These are phyloP conservation scores for Geotrichum reessii DNA, from an alignment of 1,139 yeast species.

Conservation along the genomic window DNA sequence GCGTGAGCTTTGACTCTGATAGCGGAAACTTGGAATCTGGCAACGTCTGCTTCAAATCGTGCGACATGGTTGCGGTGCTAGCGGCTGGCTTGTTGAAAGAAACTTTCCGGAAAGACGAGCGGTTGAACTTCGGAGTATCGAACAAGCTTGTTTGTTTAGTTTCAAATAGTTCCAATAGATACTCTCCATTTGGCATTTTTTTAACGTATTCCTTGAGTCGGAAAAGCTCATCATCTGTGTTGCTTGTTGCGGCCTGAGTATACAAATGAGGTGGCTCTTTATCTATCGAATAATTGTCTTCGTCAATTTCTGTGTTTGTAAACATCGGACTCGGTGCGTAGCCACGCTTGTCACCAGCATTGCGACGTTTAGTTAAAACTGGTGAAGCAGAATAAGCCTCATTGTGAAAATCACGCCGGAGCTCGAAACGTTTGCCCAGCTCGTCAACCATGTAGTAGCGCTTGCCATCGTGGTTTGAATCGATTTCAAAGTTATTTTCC, in stretches of 20 bases:
- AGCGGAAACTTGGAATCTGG: neutral
- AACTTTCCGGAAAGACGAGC: neutral
- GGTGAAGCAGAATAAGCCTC: neutral
- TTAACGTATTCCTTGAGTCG: slow-evolving; percentile 9
- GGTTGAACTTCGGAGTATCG: neutral
- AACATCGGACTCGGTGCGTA: neutral
- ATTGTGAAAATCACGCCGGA: neutral
- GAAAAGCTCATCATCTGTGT: slow-evolving; percentile 2
- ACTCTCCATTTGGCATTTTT: slow-evolving; percentile 13
- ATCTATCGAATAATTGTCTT: neutral
- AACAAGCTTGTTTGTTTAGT: slow-evolving; percentile 1
- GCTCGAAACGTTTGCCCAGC: slow-evolving; percentile 3
- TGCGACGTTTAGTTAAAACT: neutral
- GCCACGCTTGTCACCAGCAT: neutral
- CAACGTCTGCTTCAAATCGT: neutral
- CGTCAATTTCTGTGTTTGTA: neutral
- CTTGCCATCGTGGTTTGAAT: neutral
- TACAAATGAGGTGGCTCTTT: neutral
- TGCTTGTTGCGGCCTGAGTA: neutral
- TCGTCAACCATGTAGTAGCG: slow-evolving; percentile 3
- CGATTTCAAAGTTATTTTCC: neutral
- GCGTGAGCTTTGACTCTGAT: neutral
- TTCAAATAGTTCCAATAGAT: slow-evolving; percentile 12
- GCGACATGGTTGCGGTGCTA: neutral
- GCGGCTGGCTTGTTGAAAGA: neutral